Evolutionary conservation across 305 asterid genomes (phyloP), one percentile per base, ranked within the genome.

Genomic region (Stenogyne calaminthoides): DNA sequence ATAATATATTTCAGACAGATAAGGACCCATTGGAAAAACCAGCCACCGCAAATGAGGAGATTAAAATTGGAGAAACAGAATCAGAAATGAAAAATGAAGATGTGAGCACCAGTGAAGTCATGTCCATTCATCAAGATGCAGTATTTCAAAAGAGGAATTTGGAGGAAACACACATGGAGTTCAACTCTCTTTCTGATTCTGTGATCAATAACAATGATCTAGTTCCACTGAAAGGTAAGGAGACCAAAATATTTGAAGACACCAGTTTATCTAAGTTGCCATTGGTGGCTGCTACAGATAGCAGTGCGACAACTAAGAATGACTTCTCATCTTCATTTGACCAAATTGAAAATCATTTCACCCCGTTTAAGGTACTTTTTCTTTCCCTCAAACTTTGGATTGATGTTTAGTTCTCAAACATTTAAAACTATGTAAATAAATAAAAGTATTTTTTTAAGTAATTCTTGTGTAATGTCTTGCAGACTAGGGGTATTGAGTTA

Each of bases 281-380:
- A 51, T 57, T 80, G 73, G 73, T 74, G 76, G 64, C 80, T 51
- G 85, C 75, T 79, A 77, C 74, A 70, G 64, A 63, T 59, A 44
- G 32, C 14, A 29, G 59, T 59, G 69, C 60, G 37, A 12, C 77
- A 34, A 15, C 49, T 18, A 67, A 70, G 72, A 72, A 55, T 69
- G 69, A 81, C 47, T 44, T 83, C 34, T 69, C 84, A 27, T 74
- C 82, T 71, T 68, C 85, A 71, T 78, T 80, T 49, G 80, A 76
- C 81, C 79, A 73, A 64, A 77, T 81, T 72, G 98, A 91, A 65
- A 89, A 87, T 83, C 90, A 87, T 79, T 85, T 85, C 84, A 76
- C 78, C 66, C 83, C 90, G 18, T 75, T 46, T 56, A 81, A 86
- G 92, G 92, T 88, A 80, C 18, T 25, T 57, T 64, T 70, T 39